Base-by-base conservation (phyloP, 306 rosid genomes). In the Oxytropis ochrocephala region DNA sequence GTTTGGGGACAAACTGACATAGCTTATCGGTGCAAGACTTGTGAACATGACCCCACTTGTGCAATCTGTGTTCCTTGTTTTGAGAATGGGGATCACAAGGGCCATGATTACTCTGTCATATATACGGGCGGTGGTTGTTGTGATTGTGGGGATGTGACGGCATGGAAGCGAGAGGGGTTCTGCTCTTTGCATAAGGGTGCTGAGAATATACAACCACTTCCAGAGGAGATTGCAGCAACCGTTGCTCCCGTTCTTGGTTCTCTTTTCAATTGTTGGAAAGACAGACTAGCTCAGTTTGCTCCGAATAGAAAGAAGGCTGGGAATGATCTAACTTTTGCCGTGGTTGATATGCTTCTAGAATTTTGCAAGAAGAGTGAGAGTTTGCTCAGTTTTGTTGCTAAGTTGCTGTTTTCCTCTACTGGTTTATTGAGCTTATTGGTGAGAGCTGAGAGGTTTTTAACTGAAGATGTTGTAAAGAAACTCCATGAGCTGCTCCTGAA, bases 51-150 rank as follows among this genome's bases (percentile, higher is more conserved):
- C 54, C 95, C 96, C 0, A 95, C 99, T 2, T 95, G 99, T 5
- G 97, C 99, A 14, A 95, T 95, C 13, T 95, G 99, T 44, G 95
- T 95, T 64, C 97, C 96, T 56, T 95, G 99, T 81, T 95, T 95
- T 75, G 92, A 85, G 82, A 85, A 85, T 67, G 99, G 99, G 60
- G 64, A 87, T 72, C 99, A 95, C 78, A 58, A 78, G 59, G 91
- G 80, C 68, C 99, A 95, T 68, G 99, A 95, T 79, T 95, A 85
- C 84, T 78, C 55, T 60, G 84, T 87, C 41, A 95, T 95, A 58
- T 83, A 91, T 69, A 95, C 99, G 0, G 82, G 95, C 0, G 91
- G 99, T 0, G 99, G 99, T 43, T 95, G 99, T 71, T 95, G 99
- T 69, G 99, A 95, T 81, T 95, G 99, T 67, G 99, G 99, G 58